phyloP scores from a whole-genome alignment of 2,329 filamentous ascomycete genomes.

The Botryotinia convoluta region DNA sequence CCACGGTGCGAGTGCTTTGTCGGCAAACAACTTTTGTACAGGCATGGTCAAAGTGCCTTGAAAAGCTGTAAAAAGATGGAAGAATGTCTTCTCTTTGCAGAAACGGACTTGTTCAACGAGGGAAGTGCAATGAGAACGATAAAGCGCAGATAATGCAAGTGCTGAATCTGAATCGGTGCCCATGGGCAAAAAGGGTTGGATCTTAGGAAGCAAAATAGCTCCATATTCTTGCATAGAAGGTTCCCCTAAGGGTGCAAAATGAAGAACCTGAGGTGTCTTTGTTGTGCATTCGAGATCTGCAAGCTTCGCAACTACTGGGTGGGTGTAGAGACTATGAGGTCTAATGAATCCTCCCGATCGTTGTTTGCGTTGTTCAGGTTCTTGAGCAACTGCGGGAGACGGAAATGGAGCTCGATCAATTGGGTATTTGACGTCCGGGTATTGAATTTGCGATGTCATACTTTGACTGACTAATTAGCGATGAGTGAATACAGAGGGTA shows the following conservation, averaged over 20 bases:
- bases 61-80: constrained; percentile 91
- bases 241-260: constrained; percentile 58
- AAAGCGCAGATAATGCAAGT: constrained; percentile 80
- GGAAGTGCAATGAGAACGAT: constrained; percentile 92
- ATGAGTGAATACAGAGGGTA: background rate
- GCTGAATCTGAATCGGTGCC: constrained; percentile 86
- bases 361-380: constrained; percentile 34
- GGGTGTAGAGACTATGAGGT: constrained; percentile 56
- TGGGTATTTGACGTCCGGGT: constrained; percentile 36
- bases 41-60: constrained; percentile 95
- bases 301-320: constrained; percentile 54
- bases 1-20: constrained; percentile 81
- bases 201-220: constrained; percentile 76
- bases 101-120: constrained; percentile 93
- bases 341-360: constrained; percentile 39
- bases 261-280: constrained; percentile 58
- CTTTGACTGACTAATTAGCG: constrained; percentile 32
- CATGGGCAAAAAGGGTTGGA: constrained; percentile 74
- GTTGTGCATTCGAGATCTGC: constrained; percentile 57
- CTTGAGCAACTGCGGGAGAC: constrained; percentile 42
- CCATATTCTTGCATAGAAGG: constrained; percentile 62
- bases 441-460: constrained; percentile 33
- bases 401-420: constrained; percentile 41
- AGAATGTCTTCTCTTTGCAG: constrained; percentile 95
- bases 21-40: constrained; percentile 85